Conservation (phyloP, 2,329 filamentous ascomycete genomes). For the Penicillium sp. region DNA sequence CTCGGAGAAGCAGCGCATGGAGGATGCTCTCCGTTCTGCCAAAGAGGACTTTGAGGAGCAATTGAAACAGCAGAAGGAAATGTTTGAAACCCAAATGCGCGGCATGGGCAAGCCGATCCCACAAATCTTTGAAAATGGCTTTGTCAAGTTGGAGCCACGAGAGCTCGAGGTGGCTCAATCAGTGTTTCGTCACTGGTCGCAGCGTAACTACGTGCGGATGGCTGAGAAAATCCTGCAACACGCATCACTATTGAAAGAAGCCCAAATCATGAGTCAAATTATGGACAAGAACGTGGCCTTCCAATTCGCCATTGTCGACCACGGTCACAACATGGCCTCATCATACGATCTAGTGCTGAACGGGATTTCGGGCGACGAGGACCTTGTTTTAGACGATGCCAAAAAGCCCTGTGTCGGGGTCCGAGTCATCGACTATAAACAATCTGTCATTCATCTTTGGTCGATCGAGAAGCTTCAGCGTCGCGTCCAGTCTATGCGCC, state of each 20-base stretch:
- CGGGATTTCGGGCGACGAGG: constrained; percentile 79
- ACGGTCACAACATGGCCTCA: constrained; percentile 81
- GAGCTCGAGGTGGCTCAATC: constrained; percentile 66
- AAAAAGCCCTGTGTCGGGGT: constrained; percentile 87
- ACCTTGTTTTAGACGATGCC: constrained; percentile 70
- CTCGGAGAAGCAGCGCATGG: constrained; percentile 78
- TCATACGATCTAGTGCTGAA: constrained; percentile 96
- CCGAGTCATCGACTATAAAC: constrained; percentile 83
- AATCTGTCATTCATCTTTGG: constrained; percentile 84
- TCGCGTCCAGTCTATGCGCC: constrained; percentile 84
- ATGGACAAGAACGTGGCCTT: constrained; percentile 90
- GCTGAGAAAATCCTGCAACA: constrained; percentile 86
- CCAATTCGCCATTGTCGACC: constrained; percentile 86
- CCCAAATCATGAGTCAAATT: constrained; percentile 95
- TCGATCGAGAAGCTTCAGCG: constrained; percentile 87
- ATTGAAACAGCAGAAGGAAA: constrained; percentile 72
- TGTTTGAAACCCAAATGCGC: constrained; percentile 78
- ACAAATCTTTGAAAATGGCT: constrained; percentile 44
- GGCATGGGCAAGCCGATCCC: constrained; percentile 59
- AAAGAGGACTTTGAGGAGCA: constrained; percentile 88
- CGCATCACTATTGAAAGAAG: constrained; percentile 83
- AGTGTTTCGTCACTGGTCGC: constrained; percentile 68
- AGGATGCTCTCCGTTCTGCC: constrained; percentile 66
- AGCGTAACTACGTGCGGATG: constrained; percentile 85
- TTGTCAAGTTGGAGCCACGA: constrained; percentile 56